Percentiles rank a stretch among this genome's conserved stretches.
phyloP scores from a whole-genome alignment of 768 basidiomycete genomes.

The Termitomyces sp. region DNA sequence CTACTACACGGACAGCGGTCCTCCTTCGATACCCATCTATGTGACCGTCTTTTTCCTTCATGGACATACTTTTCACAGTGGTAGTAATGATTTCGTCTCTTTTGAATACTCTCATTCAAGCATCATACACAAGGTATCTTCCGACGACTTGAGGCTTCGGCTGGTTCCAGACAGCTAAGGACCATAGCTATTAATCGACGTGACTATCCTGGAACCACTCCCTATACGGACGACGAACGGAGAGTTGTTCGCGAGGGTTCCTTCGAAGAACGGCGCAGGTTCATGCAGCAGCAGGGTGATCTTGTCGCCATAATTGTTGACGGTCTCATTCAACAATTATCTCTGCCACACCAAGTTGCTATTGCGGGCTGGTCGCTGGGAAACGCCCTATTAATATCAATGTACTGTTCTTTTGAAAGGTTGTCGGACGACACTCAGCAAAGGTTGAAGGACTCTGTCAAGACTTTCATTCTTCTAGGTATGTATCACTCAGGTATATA shows the following conservation, averaged over 20 bases:
- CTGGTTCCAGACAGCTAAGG: conserved; percentile 15
- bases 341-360: conserved; percentile 13
- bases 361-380: conserved; percentile 27
- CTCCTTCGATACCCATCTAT: conserved; percentile 13
- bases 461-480: no score
- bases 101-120: no score
- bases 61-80: conserved; percentile 15
- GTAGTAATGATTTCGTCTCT: background rate
- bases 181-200: conserved; percentile 25
- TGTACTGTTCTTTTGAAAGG: conserved; percentile 15
- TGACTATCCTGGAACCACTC: conserved; percentile 25
- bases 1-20: no score
- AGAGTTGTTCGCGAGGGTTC: conserved; percentile 9
- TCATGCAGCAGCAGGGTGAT: conserved; percentile 20
- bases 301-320: conserved; percentile 22
- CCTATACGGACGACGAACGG: conserved; percentile 21
- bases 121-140: conserved; percentile 16
- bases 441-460: conserved; percentile 7
- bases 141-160: conserved; percentile 14
- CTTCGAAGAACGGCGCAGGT: conserved; percentile 11
- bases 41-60: conserved; percentile 23
- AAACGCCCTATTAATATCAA: conserved; percentile 15
- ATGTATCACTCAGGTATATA: no score
- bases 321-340: conserved; percentile 17
- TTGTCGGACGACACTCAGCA: conserved; percentile 11